These are phyloP conservation scores for Phytophthora fragariae DNA, from an alignment of 352 stramenopile genomes.

Conservation along the genomic window DNA sequence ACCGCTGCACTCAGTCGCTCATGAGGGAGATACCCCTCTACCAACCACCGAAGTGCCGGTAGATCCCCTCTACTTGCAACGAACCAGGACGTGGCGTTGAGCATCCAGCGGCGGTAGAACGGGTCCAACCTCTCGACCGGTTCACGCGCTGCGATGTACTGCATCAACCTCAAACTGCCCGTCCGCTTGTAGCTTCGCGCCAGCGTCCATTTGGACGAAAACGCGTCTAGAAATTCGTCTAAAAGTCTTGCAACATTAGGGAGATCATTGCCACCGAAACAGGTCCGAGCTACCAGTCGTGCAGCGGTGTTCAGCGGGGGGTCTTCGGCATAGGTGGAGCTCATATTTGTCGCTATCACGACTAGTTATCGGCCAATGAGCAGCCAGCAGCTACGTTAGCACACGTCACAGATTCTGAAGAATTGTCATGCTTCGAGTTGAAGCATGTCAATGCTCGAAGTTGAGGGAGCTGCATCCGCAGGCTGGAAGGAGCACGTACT, in stretches of 20 bases:
- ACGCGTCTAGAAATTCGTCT: constrained; percentile 33
- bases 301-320: constrained; percentile 21
- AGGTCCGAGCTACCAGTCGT: constrained; percentile 29
- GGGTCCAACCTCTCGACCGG: constrained; percentile 15
- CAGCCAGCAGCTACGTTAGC: neutral
- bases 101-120: constrained; percentile 38
- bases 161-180: constrained; percentile 26
- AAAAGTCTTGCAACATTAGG: constrained; percentile 23
- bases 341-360: constrained; percentile 6
- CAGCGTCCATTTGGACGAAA: constrained; percentile 30
- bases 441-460: neutral
- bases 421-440: neutral
- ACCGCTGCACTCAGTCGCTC: constrained; percentile 24
- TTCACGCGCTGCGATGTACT: constrained; percentile 26
- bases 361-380: constrained; percentile 31
- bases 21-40: constrained; percentile 17
- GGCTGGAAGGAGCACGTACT: no score
- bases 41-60: constrained; percentile 32
- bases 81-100: constrained; percentile 34
- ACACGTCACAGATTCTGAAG: neutral
- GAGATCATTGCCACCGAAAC: constrained; percentile 12
- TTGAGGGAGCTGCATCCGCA: no score
- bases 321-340: neutral
- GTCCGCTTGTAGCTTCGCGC: constrained; percentile 27
- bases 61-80: constrained; percentile 28